Percentiles rank a stretch among this genome's conserved stretches.
Evolutionary conservation across 2,329 filamentous ascomycete species (phyloP).

Genomic region (Sporothrix pseudoabietina): DNA sequence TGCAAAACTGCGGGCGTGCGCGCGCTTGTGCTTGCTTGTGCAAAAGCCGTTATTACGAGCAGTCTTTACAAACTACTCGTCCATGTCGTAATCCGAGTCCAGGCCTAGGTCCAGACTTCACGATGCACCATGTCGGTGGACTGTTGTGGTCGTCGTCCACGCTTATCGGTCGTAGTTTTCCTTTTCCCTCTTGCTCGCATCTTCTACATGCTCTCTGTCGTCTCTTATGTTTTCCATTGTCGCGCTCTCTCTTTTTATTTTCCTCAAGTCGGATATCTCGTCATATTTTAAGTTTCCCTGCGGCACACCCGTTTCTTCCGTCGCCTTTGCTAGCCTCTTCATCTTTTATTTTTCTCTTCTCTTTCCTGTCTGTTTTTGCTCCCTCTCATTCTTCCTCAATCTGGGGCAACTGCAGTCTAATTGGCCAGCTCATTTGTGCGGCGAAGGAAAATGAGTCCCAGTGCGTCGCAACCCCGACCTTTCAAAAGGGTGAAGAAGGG

Average conservation of each 20-base stretch:
- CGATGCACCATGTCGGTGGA: not conserved
- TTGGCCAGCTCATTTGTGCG: not conserved
- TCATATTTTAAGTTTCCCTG: not conserved
- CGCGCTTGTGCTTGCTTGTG: not conserved
- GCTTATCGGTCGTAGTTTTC: not conserved
- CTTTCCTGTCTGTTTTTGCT: not conserved
- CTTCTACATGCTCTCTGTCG: not conserved
- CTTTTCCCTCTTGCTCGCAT: conserved; percentile 13
- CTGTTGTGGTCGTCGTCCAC: not conserved
- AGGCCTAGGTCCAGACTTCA: conserved; percentile 9
- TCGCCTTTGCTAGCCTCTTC: not conserved
- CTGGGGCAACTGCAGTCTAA: not conserved
- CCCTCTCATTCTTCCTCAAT: not conserved
- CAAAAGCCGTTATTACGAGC: conserved; percentile 1
- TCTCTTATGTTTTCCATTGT: not conserved
- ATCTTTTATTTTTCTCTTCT: not conserved
- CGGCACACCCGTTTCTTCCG: not conserved
- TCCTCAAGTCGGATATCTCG: not conserved
- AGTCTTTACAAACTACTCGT: not conserved
- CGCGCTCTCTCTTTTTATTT: not conserved
- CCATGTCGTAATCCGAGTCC: not conserved
- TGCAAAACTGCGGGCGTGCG: not conserved
- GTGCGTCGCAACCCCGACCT: not conserved
- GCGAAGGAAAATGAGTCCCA: not conserved
- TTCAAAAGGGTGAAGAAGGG: not conserved